phyloP scores from a whole-genome alignment of 2,329 filamentous ascomycete species.

The Escovopsis sp. region DNA sequence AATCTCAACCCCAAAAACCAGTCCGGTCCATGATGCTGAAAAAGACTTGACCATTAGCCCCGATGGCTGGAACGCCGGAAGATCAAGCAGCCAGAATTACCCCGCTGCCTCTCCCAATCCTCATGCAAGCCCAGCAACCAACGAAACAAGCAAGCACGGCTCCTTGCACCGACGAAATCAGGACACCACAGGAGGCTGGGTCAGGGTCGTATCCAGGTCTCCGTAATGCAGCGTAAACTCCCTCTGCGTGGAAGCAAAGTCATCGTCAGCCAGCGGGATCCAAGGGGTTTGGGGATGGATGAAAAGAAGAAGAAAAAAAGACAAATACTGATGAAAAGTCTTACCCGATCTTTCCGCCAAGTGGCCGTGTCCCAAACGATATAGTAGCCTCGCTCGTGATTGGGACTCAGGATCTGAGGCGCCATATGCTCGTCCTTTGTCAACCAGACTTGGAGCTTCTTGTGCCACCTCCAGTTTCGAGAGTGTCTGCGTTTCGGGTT shows the following conservation, averaged over 20 bases:
- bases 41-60: constrained; percentile 14
- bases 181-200: constrained; percentile 17
- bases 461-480: constrained; percentile 55
- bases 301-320: background rate
- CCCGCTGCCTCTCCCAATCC: constrained; percentile 4
- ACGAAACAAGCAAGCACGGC: constrained; percentile 1
- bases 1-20: too few relatives aligned
- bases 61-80: constrained; percentile 18
- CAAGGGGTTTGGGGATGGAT: too few relatives aligned
- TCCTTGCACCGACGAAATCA: constrained; percentile 7
- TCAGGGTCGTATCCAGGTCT: constrained; percentile 39
- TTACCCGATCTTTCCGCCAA: constrained; percentile 49
- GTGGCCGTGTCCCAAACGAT: constrained; percentile 48
- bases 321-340: constrained; percentile 19
- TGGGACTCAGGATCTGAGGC: constrained; percentile 42
- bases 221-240: constrained; percentile 47
- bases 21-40: constrained; percentile 14
- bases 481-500: constrained; percentile 33
- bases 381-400: constrained; percentile 50
- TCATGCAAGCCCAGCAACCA: constrained; percentile 8
- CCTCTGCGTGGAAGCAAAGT: constrained; percentile 23
- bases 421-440: constrained; percentile 54
- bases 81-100: constrained; percentile 7
- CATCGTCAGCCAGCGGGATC: constrained; percentile 1
- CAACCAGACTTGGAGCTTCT: constrained; percentile 50